A percentile compares a stretch with the other conserved stretches of the same genome.
These are phyloP conservation scores for Suhomyces coccinellae DNA, from an alignment of 1,139 yeast genomes.

Conservation along the genomic window DNA sequence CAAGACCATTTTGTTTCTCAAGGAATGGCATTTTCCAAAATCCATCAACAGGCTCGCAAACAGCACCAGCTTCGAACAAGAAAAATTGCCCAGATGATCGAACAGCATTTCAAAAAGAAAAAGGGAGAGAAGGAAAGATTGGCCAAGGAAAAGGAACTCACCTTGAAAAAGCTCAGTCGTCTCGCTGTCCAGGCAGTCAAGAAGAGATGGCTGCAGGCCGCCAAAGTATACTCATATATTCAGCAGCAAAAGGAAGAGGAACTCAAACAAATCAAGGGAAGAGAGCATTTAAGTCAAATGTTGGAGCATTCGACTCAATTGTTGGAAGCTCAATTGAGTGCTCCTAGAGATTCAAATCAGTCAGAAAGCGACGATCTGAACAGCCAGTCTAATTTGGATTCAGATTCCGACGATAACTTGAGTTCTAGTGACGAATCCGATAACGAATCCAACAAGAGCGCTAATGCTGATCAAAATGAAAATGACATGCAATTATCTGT, in stretches of 20 bases:
- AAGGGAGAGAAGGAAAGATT: conserved; percentile 88
- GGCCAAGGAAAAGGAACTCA: conserved; percentile 67
- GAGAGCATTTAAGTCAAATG: conserved; percentile 85
- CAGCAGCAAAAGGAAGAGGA: conserved; percentile 62
- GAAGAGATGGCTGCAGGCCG: conserved; percentile 89
- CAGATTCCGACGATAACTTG: conserved; percentile 21
- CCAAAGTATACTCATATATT: conserved; percentile 66
- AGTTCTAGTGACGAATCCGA: conserved; percentile 26
- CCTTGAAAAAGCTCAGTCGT: conserved; percentile 68
- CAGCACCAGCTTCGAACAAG: conserved; percentile 68
- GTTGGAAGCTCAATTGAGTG: conserved; percentile 75
- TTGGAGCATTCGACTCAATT: conserved; percentile 89
- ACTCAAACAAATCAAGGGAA: conserved; percentile 73
- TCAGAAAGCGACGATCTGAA: conserved; percentile 19
- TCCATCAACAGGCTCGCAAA: conserved; percentile 67
- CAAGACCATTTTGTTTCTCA: conserved; percentile 77
- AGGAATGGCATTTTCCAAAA: conserved; percentile 68
- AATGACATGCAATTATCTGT: conserved; percentile 61
- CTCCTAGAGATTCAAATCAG: conserved; percentile 27
- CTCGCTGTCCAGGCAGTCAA: conserved; percentile 81
- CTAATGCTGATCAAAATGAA: background rate
- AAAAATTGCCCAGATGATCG: conserved; percentile 79
- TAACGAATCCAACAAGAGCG: conserved; percentile 18
- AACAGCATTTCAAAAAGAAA: conserved; percentile 79
- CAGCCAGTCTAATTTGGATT: conserved; percentile 9